phyloP scores from a whole-genome alignment of 192 early-diverging fungal genomes.

The Backusella tarrabulga region DNA sequence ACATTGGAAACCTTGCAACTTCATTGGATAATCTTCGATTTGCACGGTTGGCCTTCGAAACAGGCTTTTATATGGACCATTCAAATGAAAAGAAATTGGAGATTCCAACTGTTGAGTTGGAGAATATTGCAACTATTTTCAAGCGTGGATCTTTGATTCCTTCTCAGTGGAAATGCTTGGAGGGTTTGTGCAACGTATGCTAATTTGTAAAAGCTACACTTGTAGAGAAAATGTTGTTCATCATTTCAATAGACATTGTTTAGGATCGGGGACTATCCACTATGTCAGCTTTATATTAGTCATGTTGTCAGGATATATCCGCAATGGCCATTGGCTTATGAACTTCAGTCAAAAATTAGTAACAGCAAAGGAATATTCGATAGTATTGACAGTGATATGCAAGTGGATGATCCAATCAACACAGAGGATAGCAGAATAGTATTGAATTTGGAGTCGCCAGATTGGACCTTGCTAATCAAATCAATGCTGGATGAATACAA shows the following conservation, averaged over 20 bases:
- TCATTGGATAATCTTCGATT: conserved; percentile 17
- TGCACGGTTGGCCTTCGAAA: conserved; percentile 32
- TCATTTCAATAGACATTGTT: conserved; percentile 33
- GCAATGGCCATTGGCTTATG: background rate
- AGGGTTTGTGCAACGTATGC: conserved; percentile 29
- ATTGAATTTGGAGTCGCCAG: background rate
- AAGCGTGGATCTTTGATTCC: conserved; percentile 11
- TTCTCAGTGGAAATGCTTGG: conserved; percentile 34
- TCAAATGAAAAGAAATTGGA: background rate
- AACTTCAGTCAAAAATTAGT: background rate
- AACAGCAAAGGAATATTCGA: background rate
- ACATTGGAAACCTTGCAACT: conserved; percentile 24
- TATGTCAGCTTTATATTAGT: conserved; percentile 38
- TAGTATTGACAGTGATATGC: background rate
- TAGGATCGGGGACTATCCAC: conserved; percentile 41
- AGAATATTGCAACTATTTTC: background rate
- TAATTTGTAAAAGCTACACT: background rate
- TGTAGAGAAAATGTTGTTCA: background rate
- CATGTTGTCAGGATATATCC: conserved; percentile 6
- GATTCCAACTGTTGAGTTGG: background rate
- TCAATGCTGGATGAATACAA: background rate
- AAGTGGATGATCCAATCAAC: background rate
- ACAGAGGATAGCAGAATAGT: background rate
- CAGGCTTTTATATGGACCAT: conserved; percentile 16
- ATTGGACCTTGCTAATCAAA: background rate